Evolutionary conservation across 2,329 filamentous ascomycete species (phyloP), one percentile per base, ranked within the genome.

Genomic region (Stemphylium beticola): DNA sequence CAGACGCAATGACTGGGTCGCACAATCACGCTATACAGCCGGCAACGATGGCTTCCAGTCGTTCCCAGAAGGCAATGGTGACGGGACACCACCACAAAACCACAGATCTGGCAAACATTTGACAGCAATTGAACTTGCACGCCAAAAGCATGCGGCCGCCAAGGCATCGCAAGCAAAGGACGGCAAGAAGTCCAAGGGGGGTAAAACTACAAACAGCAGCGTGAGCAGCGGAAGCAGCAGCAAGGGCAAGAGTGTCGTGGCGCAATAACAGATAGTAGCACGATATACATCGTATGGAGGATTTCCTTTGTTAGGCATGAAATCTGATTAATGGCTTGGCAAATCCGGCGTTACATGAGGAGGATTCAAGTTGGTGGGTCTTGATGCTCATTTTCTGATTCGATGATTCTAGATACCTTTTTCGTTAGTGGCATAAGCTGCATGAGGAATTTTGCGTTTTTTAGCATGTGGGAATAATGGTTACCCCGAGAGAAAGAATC

Each of bases 1-100:
- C 24, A 78, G 82, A 47, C 78, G 85, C 36, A 79, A 77, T 5
- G 86, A 89, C 51, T 91, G 88, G 88, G 79, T 87, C 53, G 79
- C 78, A 52, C 81, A 85, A 61, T 83, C 83, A 10, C 87, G 86
- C 48, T 73, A 73, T 52, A 77, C 77, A 33, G 80, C 78, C n/a
- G 79, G 77, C 43, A 81, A 80, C 53, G 79, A 81, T 10, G 79
- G 79, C 0, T 82, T 82, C 65, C 78, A 80, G 59, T 75, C 74
- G 9, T 82, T 82, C 52, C 78, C 78, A 42, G 83, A 83, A 41
- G 65, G 49, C 41, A 67, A 68, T 9, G 62, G 57, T 43, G 61
- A 69, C n/a, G 49, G 47, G 17, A 53, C 40, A 32, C 32, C 39
- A 15, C 47, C 52, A 6, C 52, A 45, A 32, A 64, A 49, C 22